Evolutionary conservation across 2,329 filamentous ascomycete species (phyloP), one percentile per base, ranked within the genome.

Genomic region (Pseudocercospora fuligena): DNA sequence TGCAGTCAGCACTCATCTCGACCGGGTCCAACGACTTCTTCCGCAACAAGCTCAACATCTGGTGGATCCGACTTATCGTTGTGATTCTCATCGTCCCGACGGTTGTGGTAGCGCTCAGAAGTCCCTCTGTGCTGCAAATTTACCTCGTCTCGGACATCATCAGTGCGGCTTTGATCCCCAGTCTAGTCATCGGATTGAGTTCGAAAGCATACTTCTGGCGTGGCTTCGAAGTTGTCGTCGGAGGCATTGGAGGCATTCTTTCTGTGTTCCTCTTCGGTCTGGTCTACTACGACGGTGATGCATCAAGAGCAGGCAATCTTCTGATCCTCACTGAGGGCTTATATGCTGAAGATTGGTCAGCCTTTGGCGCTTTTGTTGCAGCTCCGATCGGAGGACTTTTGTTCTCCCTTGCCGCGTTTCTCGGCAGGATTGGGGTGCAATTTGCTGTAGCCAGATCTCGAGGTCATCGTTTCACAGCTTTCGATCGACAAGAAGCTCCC

Each of bases 11-110:
- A 72, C 93, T 95, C 89, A 66, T 69, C 19, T 90, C 94, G 7
- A 92, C 90, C n/a, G 90, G 89, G 14, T 93, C 90, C 71, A 94
- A 94, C 81, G 92, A 95, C 76, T 80, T 95, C 14, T 94, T 94
- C 85, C 89, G 92, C 73, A 95, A 95, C 84, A 87, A 86, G 66
- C 87, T 95, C 64, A 89, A 89, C 74, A 87, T 94, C 70, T 92
- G 91, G 87, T 86, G 84, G 78, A 90, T 94, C 72, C 89, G 92
- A 56, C 84, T 75, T 19, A 83, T 83, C 47, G 91, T 95, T 27
- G 87, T 94, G 0, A 76, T 91, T 16, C 74, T 94, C 78, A 93
- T 93, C 75, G 81, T 93, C 68, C 92, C 92, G 1, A 87, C 89
- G 60, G 86, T 94, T 12, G 87, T 92, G 27, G 85, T 94, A 56